Evolutionary conservation across 306 rosid genomes (phyloP).

Genomic region (Oemleria cerasiformis): DNA sequence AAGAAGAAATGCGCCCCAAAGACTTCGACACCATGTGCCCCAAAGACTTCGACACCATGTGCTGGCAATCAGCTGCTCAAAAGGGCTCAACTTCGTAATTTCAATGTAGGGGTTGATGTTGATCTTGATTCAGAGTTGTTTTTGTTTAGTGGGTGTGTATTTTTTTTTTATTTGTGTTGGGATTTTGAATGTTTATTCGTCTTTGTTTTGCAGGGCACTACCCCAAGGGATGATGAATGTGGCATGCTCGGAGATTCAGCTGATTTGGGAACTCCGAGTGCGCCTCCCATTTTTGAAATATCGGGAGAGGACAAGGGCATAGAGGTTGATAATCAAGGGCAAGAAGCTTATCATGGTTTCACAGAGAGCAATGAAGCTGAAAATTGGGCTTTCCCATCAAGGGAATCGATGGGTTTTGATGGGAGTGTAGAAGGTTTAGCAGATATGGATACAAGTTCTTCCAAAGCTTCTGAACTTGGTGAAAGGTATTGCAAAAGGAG

Average conservation of each 20-base stretch:
- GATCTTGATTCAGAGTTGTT: background rate
- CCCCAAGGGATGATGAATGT: slow-evolving; percentile 30
- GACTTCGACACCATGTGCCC: slow-evolving; percentile 50
- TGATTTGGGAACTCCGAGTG: slow-evolving; percentile 92
- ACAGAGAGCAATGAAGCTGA: slow-evolving; percentile 31
- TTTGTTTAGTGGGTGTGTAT: background rate
- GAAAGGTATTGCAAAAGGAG: slow-evolving; percentile 47
- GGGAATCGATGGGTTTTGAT: slow-evolving; percentile 44
- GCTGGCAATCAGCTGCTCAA: slow-evolving; percentile 42
- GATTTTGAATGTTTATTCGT: background rate
- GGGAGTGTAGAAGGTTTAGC: slow-evolving; percentile 40
- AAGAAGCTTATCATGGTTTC: slow-evolving; percentile 32
- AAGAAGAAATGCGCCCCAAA: slow-evolving; percentile 43
- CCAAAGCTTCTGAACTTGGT: slow-evolving; percentile 30
- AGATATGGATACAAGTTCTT: slow-evolving; percentile 33
- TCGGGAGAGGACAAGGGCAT: slow-evolving; percentile 26
- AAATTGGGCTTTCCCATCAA: slow-evolving; percentile 37
- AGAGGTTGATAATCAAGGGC: slow-evolving; percentile 32
- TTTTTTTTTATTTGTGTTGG: background rate
- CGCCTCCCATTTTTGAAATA: slow-evolving; percentile 72
- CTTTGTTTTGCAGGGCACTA: slow-evolving; percentile 31
- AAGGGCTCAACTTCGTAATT: slow-evolving; percentile 39
- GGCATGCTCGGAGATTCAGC: slow-evolving; percentile 39
- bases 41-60: slow-evolving; percentile 52
- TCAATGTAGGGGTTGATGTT: slow-evolving; percentile 29